Base-by-base conservation (phyloP, 2,329 filamentous ascomycete genomes). In the Pseudogymnoascus sp. region DNA sequence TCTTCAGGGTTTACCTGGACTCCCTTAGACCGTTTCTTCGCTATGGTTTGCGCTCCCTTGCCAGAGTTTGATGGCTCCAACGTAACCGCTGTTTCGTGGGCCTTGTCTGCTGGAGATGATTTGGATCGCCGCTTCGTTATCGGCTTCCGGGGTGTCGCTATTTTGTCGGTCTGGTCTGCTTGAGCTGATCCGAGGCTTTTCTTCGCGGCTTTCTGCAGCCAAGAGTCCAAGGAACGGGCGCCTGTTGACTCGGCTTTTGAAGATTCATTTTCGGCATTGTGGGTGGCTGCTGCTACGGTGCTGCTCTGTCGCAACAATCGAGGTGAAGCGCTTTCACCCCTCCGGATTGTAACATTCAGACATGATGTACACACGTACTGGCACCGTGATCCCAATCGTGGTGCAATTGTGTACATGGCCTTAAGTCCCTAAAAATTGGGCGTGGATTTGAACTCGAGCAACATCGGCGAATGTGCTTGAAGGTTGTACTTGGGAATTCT, bases 321-420 rank as follows among this genome's bases (percentile, higher is more conserved):
- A 12, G 51, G 29, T 36, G 51, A 5, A 10, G n/a, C 51, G 29
- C 18, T 34, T 36, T 57, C 51, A 34, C 29, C 16, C 51, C 51
- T 57, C n/a, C 51, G 51, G 16, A 34, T 57, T 21, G 51, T 34
- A 34, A 16, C 51, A 16, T 57, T 57, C 7, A 57, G 51, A 12
- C 51, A 57, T 34, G 51, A 57, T 11, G 10, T 26, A 57, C 51
- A 57, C 34, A 57, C 51, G 10, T 34, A 57, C 11, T 57, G 26
- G n/a, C 51, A 57, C 29, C 51, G 51, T 21, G 51, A 57, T 57
- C 51, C 23, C 29, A 57, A n/a, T 36, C 51, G 51, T 57, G 51
- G 51, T 7, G 51, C 51, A 57, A 57, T 57, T 34, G 51, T 57
- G 51, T 57, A 57, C 51, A 57, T 57, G 29, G 16, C 51, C 18